A percentile compares a stretch with the other conserved stretches of the same genome.
phyloP scores from a whole-genome alignment of 2,329 filamentous ascomycete species.

The Colletotrichum higginsianum region DNA sequence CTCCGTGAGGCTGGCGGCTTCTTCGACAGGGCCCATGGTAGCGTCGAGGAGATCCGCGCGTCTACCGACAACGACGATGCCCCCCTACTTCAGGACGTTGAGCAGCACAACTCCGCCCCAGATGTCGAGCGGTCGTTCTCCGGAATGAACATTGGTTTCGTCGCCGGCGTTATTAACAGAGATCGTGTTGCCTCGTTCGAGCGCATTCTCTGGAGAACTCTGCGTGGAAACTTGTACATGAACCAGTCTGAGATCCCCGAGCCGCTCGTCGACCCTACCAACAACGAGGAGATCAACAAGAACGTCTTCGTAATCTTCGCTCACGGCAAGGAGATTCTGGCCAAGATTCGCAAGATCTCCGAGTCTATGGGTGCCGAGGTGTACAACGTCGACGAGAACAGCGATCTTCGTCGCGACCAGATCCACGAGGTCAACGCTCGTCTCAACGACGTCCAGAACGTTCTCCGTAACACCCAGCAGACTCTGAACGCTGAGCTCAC shows the following conservation, averaged over 20 bases:
- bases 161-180: constrained; percentile 93
- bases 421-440: constrained; percentile 97
- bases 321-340: constrained; percentile 97
- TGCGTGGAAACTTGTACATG: constrained; percentile 99
- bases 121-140: constrained; percentile 90
- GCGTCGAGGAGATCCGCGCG: constrained; percentile 95
- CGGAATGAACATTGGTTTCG: constrained; percentile 98
- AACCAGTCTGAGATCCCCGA: constrained; percentile 99
- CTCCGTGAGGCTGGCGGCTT: constrained; percentile 96
- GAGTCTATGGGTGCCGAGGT: constrained; percentile 96
- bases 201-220: constrained; percentile 95
- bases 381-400: constrained; percentile 98
- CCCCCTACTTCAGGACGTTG: constrained; percentile 91
- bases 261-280: constrained; percentile 90
- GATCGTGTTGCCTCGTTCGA: constrained; percentile 97
- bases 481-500: constrained; percentile 93
- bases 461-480: constrained; percentile 93
- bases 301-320: constrained; percentile 99
- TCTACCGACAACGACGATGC: constrained; percentile 94
- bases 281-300: constrained; percentile 93
- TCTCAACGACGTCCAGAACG: constrained; percentile 90
- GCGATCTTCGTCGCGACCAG: constrained; percentile 93
- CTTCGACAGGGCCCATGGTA: constrained; percentile 95
- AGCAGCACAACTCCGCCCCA: constrained; percentile 79
- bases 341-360: constrained; percentile 99